Percentiles rank a stretch among this genome's conserved stretches.
phyloP scores from a whole-genome alignment of 2,329 filamentous ascomycete species.

The Trichophyton schoenleinii region DNA sequence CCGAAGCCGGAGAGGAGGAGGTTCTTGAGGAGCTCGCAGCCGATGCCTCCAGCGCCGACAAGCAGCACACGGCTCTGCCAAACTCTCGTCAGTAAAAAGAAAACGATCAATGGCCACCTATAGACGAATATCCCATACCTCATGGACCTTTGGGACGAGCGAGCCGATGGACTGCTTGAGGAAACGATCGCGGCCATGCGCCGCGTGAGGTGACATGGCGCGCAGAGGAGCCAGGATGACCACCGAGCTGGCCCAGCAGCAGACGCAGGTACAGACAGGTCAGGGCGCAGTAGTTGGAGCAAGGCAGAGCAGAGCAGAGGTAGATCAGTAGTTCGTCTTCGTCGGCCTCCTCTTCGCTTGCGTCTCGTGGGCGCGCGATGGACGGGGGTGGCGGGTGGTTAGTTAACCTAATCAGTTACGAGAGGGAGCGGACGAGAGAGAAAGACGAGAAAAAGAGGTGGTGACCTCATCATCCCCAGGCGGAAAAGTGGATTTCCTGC shows the following conservation, averaged over 20 bases:
- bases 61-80: conserved; percentile 71
- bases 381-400: neutral
- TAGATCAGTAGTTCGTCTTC: neutral
- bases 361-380: neutral
- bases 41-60: conserved; percentile 93
- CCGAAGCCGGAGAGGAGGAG: conserved; percentile 84
- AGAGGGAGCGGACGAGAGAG: neutral
- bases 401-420: neutral
- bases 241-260: neutral
- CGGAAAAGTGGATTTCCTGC: neutral
- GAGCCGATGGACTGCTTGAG: conserved; percentile 34
- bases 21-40: conserved; percentile 95
- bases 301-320: neutral
- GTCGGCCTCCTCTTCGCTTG: neutral
- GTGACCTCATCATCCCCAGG: neutral
- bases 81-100: neutral
- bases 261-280: neutral
- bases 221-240: neutral
- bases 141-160: conserved; percentile 28
- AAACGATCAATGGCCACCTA: neutral
- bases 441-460: neutral
- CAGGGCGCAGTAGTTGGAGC: neutral
- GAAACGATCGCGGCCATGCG: conserved; percentile 25
- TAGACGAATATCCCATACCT: conserved; percentile 21
- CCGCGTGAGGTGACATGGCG: neutral